Percentiles rank a stretch among this genome's conserved stretches.
Conservation (phyloP, 176 grass and related monocot species). For the Musa acuminata region DNA sequence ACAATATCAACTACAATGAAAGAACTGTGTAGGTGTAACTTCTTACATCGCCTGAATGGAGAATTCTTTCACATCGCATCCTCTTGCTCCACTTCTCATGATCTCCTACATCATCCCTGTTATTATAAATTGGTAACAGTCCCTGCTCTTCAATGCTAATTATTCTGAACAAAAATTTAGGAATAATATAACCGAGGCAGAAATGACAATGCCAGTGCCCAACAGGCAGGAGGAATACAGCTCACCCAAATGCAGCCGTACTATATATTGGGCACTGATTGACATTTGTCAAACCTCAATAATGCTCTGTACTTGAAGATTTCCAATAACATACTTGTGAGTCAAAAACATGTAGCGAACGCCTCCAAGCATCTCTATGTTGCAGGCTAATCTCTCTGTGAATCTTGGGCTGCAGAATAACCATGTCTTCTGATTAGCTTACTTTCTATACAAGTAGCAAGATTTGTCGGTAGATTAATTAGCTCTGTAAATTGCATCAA, state of each 20-base stretch:
- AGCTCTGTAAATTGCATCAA: too few species aligned
- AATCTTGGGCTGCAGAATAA: constrained; percentile 52
- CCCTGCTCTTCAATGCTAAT: too few species aligned
- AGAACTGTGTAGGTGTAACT: not conserved
- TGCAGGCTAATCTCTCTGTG: constrained; percentile 33
- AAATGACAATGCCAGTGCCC: not conserved
- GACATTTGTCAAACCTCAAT: not conserved
- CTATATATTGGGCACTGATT: too few species aligned
- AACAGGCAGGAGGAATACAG: not conserved
- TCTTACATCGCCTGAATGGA: constrained; percentile 72
- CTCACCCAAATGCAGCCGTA: too few species aligned
- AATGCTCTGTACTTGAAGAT: not conserved
- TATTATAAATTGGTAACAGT: too few species aligned
- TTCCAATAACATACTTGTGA: constrained; percentile 45
- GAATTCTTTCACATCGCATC: constrained; percentile 67
- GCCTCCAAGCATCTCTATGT: constrained; percentile 66
- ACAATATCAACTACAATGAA: not conserved
- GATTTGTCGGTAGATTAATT: too few species aligned
- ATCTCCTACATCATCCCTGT: constrained; percentile 76
- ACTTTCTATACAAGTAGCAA: not conserved
- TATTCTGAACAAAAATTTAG: not conserved
- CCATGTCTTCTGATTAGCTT: not conserved
- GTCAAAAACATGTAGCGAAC: constrained; percentile 77
- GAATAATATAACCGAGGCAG: too few species aligned
- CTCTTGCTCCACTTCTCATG: constrained; percentile 66